phyloP scores from a whole-genome alignment of 2,329 filamentous ascomycete genomes.

The Aspergillus amoenus region DNA sequence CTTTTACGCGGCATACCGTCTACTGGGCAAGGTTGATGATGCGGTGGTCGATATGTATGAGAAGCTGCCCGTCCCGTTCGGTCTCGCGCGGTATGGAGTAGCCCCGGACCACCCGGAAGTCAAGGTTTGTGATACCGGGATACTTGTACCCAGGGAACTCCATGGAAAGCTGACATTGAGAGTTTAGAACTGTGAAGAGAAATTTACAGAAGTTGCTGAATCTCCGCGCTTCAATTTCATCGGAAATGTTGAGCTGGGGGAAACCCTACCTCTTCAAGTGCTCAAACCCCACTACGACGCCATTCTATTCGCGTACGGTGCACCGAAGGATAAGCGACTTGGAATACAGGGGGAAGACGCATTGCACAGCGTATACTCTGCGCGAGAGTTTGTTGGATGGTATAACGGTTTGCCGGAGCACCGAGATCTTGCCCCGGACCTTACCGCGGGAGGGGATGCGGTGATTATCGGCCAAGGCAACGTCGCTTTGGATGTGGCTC shows the following conservation, averaged over 20 bases:
- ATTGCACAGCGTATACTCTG: slow-evolving; percentile 73
- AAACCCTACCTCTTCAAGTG: slow-evolving; percentile 63
- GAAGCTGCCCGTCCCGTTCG: slow-evolving; percentile 85
- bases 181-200: slow-evolving; percentile 84
- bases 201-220: slow-evolving; percentile 82
- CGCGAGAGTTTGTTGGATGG: slow-evolving; percentile 93
- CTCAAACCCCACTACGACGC: slow-evolving; percentile 86
- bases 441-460: slow-evolving; percentile 74
- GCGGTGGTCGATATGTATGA: slow-evolving; percentile 94
- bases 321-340: slow-evolving; percentile 76
- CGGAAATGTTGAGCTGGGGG: slow-evolving; percentile 81
- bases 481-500: slow-evolving; percentile 88
- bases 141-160: not conserved
- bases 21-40: slow-evolving; percentile 72
- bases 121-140: slow-evolving; percentile 62
- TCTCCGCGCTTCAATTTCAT: slow-evolving; percentile 85
- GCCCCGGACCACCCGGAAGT: slow-evolving; percentile 99
- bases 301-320: slow-evolving; percentile 89
- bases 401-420: slow-evolving; percentile 94
- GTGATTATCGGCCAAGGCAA: slow-evolving; percentile 94
- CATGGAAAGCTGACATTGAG: not conserved
- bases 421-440: slow-evolving; percentile 67
- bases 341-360: slow-evolving; percentile 74
- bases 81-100: slow-evolving; percentile 88
- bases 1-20: slow-evolving; percentile 87